phyloP scores from a whole-genome alignment of 805 yeast genomes.

The Pichia californica region DNA sequence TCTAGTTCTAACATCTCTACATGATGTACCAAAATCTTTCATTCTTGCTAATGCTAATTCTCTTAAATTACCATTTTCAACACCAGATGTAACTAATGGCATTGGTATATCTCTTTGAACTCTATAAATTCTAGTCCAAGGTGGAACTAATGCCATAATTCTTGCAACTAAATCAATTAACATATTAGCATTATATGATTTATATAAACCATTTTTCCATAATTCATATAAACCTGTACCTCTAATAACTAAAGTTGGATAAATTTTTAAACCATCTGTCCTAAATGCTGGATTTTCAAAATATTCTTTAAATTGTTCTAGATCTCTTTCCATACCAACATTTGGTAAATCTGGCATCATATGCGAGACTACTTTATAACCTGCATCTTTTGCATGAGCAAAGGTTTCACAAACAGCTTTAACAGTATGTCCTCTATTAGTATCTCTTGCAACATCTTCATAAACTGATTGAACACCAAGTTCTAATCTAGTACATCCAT shows the following conservation, averaged over 20 bases:
- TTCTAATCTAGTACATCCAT: constrained; percentile 95
- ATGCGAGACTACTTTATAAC: constrained; percentile 94
- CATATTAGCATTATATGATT: constrained; percentile 91
- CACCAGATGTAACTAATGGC: constrained; percentile 98
- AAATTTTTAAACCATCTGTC: constrained; percentile 92
- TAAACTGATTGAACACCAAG: constrained; percentile 96
- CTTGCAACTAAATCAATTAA: constrained; percentile 92
- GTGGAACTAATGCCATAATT: constrained; percentile 93
- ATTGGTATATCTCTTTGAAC: constrained; percentile 98
- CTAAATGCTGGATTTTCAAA: constrained; percentile 95
- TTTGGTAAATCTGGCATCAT: constrained; percentile 99
- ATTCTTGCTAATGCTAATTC: constrained; percentile 94
- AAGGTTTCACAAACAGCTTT: constrained; percentile 94
- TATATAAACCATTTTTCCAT: constrained; percentile 94
- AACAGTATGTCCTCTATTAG: constrained; percentile 97
- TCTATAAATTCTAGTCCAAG: constrained; percentile 98
- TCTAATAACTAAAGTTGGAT: constrained; percentile 93
- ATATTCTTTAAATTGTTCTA: constrained; percentile 93
- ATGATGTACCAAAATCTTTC: constrained; percentile 95
- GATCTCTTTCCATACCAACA: constrained; percentile 97
- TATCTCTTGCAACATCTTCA: constrained; percentile 97
- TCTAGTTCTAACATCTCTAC: constrained; percentile 94
- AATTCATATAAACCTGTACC: constrained; percentile 96
- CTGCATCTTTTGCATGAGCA: constrained; percentile 95
- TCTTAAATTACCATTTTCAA: constrained; percentile 93